Evolutionary conservation across 1,139 yeast species (phyloP), one percentile per base, ranked within the genome.

Genomic region (Saccharomyces hybrid): DNA sequence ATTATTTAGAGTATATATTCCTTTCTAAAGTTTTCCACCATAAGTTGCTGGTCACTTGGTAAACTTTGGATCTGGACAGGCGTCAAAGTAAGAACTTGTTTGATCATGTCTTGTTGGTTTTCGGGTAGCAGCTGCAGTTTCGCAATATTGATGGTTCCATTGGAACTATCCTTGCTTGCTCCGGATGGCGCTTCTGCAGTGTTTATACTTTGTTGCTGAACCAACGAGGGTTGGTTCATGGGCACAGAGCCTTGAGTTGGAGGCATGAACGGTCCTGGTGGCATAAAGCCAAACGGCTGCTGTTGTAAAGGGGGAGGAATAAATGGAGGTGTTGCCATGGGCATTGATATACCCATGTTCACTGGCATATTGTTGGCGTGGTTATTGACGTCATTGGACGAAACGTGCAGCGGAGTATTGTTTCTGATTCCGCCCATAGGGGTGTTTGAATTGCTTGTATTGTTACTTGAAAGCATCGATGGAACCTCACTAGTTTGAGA

Each of bases 81-180:
- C 0, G 84, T 74, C 57, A 85, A 69, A 46, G 77, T 74, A 56
- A 85, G 73, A 4, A 85, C 87, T 66, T 84, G 88, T 11, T 81
- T 82, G 47, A 84, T 78, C 68, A 83, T 76, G 48, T 79, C 78
- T 8, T 88, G 88, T 65, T 85, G 87, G 48, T 78, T 79, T 29
- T 78, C 77, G 23, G 74, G 73, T 42, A 70, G 57, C n/a, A 62
- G 47, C 31, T 58, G 59, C 42, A 64, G 55, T 49, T 64, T 63
- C 14, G 47, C 51, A 46, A 57, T 49, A 48, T 66, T 61, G 9
- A 62, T 57, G 25, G 42, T 48, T 8, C 16, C 47, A 23, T 13
- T 34, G 47, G 48, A 2, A 31, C 34, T 31, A 31, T 31, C 34
- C 34, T 13, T 31, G 2, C 34, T 31, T 31, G 34, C 34, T 2